Base-by-base conservation (phyloP, 495 filamentous ascomycete species). In the Venustampulla echinocandica region DNA sequence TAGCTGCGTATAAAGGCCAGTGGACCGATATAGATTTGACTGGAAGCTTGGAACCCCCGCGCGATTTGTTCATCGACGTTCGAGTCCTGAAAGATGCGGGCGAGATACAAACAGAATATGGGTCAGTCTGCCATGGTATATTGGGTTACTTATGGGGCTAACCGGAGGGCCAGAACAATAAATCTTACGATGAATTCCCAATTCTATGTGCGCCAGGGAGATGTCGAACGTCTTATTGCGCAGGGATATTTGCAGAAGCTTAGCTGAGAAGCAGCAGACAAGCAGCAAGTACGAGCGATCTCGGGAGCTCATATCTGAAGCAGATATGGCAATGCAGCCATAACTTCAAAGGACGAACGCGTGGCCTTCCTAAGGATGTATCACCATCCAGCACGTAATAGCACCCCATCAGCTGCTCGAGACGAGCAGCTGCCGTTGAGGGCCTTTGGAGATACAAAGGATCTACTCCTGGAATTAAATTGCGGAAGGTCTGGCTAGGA, bases 1-100 rank as follows among this genome's bases (percentile, higher is more conserved):
- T 99, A 34, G 87, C 92, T 18, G 87, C 89, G 13, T 96, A 94
- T 66, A 99, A 99, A 64, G 93, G 93, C 0, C 89, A 95, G 55
- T 99, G 92, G 90, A 97, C 90, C 18, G 93, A 99, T 64, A 82
- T 99, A 43, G 93, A 99, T 65, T 68, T 99, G 46, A 97, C 92
- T 11, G 93, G 93, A 34, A 90, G 84, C 53, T 71, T 99, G 61
- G 90, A 97, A 60, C 93, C 93, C 25, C 92, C 93, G 23, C 80
- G 76, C 60, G 93, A 99, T 69, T 66, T 99, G 42, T 99, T 99
- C 61, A 93, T 99, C 61, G 93, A 99, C 65, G 93, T 99, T 41
- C 71, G 93, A 44, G 93, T 97, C 42, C 64, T 99, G 51, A 95
- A 92, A 61, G 92, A 99, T 70, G 93, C 90, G 34, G 93, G 93